Percentiles rank a stretch among this genome's conserved stretches.
Conservation (phyloP, 192 early-diverging fungal species). For the Coemansia sp. region DNA sequence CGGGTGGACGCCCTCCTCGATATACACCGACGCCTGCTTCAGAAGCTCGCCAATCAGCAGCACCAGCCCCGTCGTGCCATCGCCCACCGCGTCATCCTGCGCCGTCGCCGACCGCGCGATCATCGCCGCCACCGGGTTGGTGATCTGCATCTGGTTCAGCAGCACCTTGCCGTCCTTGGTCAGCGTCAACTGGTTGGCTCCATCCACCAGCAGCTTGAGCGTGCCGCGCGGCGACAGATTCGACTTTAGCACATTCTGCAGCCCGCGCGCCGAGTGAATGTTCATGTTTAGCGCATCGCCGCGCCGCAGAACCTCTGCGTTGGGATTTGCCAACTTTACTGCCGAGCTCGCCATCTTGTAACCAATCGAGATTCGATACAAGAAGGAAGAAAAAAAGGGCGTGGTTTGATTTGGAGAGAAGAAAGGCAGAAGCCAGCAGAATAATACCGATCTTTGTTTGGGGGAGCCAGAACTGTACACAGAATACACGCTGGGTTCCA, state of each 20-base stretch:
- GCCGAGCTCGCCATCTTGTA: constrained; percentile 58
- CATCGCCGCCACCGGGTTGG: constrained; percentile 99
- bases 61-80: constrained; percentile 97
- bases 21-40: constrained; percentile 90
- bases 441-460: no score
- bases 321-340: constrained; percentile 92
- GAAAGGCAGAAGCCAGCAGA: no score
- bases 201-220: constrained; percentile 98
- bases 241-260: constrained; percentile 92
- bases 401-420: neutral
- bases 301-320: constrained; percentile 95
- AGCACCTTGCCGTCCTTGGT: constrained; percentile 99
- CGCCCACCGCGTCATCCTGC: constrained; percentile 98
- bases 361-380: neutral
- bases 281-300: constrained; percentile 97
- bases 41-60: constrained; percentile 94
- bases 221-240: constrained; percentile 98
- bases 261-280: constrained; percentile 90
- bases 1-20: constrained; percentile 96
- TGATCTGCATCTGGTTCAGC: constrained; percentile 99
- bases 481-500: no score
- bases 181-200: constrained; percentile 90
- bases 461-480: no score
- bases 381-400: neutral
- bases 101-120: constrained; percentile 98